Evolutionary conservation across 139 green algal species (phyloP).

Genomic region (Nannochloris sp.): DNA sequence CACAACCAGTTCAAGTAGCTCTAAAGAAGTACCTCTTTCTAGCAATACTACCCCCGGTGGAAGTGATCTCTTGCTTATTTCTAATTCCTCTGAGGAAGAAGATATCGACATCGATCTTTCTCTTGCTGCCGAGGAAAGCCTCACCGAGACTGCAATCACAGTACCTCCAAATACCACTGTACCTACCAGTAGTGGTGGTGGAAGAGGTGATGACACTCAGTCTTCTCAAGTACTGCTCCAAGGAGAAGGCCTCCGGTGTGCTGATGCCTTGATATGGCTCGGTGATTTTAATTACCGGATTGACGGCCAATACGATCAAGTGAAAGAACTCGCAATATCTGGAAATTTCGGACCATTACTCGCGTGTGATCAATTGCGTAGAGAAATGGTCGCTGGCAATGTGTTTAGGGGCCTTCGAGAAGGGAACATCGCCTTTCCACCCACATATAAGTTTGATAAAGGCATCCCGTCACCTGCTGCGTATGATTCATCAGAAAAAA

Average conservation of each 20-base stretch:
- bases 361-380: conserved; percentile 49
- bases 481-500: conserved; percentile 83
- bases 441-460: conserved; percentile 92
- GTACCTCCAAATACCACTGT: too few relatives aligned
- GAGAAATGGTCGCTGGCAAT: conserved; percentile 40
- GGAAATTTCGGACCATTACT: conserved; percentile 21
- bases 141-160: too few relatives aligned
- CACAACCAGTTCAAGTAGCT: too few relatives aligned
- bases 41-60: too few relatives aligned
- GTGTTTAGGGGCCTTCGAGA: conserved; percentile 65
- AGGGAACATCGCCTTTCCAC: conserved; percentile 71
- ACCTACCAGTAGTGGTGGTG: background rate
- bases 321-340: conserved; percentile 5
- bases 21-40: too few relatives aligned
- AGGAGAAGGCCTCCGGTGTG: conserved; percentile 35
- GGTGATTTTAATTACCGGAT: conserved; percentile 94
- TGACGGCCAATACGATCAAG: conserved; percentile 41
- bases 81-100: too few relatives aligned
- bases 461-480: conserved; percentile 17
- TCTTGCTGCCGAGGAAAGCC: too few relatives aligned
- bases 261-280: conserved; percentile 72
- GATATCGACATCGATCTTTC: too few relatives aligned
- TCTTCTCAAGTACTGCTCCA: background rate
- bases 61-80: too few relatives aligned
- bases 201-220: too few relatives aligned